phyloP scores from a whole-genome alignment of 208 protist species.

The Entamoeba histolytica region DNA sequence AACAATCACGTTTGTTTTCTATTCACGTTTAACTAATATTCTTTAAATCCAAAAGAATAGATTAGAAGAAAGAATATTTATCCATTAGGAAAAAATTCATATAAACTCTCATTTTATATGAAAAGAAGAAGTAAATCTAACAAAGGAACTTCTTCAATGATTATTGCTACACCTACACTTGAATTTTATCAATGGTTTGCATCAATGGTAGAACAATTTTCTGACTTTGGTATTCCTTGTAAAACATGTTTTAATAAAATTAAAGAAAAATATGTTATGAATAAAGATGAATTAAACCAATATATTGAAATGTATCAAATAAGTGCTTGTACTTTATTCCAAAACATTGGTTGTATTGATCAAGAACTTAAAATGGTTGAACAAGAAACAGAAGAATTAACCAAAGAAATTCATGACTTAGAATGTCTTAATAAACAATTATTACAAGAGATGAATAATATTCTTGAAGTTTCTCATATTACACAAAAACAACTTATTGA shows the following conservation, averaged over 20 bases:
- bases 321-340: background rate
- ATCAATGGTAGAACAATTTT: background rate
- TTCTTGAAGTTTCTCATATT: too few species aligned
- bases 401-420: background rate
- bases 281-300: background rate
- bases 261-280: background rate
- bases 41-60: too few species aligned
- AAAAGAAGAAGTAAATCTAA: too few species aligned
- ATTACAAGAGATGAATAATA: too few species aligned
- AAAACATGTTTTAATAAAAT: background rate
- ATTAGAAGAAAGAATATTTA: too few species aligned
- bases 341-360: background rate
- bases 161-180: background rate
- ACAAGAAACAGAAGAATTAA: background rate
- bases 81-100: too few species aligned
- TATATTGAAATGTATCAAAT: background rate
- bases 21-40: too few species aligned
- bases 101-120: too few species aligned
- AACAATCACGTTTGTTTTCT: too few species aligned
- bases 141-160: too few species aligned
- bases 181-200: background rate
- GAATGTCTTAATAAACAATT: background rate
- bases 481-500: too few species aligned
- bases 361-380: background rate
- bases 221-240: background rate